Evolutionary conservation across 2,329 filamentous ascomycete species (phyloP).

Genomic region (Penicillium sp.): DNA sequence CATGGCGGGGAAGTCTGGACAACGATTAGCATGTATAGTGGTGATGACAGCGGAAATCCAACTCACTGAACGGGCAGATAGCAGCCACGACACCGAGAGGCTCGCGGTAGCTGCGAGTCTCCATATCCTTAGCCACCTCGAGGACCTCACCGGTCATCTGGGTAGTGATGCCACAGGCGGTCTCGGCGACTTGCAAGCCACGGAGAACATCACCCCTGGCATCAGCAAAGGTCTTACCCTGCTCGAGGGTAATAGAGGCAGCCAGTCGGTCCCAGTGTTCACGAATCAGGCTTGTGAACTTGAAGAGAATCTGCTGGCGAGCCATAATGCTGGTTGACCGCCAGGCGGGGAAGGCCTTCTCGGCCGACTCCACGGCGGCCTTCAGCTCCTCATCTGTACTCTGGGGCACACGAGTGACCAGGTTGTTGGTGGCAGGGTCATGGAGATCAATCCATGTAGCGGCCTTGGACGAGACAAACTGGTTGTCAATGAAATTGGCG

Average conservation of each 20-base stretch:
- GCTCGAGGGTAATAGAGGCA: constrained; percentile 66
- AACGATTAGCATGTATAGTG: constrained; percentile 20
- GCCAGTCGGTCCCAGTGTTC: constrained; percentile 67
- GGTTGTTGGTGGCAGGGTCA: constrained; percentile 67
- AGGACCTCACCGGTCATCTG: constrained; percentile 68
- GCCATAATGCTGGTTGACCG: constrained; percentile 61
- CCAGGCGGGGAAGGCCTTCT: constrained; percentile 66
- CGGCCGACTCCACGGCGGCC: constrained; percentile 62
- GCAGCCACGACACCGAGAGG: constrained; percentile 66
- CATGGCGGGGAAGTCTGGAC: constrained; percentile 67
- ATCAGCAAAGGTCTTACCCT: constrained; percentile 69
- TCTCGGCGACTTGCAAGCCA: constrained; percentile 68
- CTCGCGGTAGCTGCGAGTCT: constrained; percentile 67
- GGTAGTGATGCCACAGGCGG: constrained; percentile 67
- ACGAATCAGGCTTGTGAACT: constrained; percentile 64
- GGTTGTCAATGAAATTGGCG: constrained; percentile 65
- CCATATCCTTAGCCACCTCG: constrained; percentile 71
- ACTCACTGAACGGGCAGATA: constrained; percentile 67
- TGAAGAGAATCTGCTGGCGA: constrained; percentile 68
- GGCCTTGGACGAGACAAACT: constrained; percentile 60
- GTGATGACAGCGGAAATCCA: not conserved
- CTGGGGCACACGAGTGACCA: constrained; percentile 67
- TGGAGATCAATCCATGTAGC: constrained; percentile 65
- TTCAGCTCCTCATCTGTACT: constrained; percentile 65
- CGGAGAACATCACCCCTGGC: constrained; percentile 67